Evolutionary conservation across 192 early-diverging fungal genomes (phyloP).

Genomic region (Podila epigama): DNA sequence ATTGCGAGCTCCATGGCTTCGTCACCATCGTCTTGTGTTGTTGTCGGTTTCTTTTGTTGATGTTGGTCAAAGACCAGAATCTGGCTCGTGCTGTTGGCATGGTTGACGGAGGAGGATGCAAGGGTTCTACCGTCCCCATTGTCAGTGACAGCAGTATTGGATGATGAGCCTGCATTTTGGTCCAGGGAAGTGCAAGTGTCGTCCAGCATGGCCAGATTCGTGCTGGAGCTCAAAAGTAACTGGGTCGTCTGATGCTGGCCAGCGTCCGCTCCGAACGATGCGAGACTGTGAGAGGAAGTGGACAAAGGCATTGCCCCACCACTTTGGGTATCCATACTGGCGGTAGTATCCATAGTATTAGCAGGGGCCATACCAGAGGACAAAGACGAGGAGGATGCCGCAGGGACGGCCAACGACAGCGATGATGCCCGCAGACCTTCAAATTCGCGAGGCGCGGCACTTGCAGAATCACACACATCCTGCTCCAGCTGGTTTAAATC

Average conservation of each 20-base stretch:
- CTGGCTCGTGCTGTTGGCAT: conserved; percentile 33
- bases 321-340: too few relatives aligned
- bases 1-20: background rate
- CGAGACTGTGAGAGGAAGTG: conserved; percentile 10
- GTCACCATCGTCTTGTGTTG: background rate
- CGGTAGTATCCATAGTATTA: too few relatives aligned
- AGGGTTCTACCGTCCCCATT: background rate
- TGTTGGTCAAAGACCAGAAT: conserved; percentile 31
- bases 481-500: conserved; percentile 38
- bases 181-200: conserved; percentile 7
- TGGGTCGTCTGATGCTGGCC: conserved; percentile 1
- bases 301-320: conserved; percentile 14
- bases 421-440: too few relatives aligned
- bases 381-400: too few relatives aligned
- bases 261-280: conserved; percentile 7
- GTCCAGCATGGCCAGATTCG: conserved; percentile 35
- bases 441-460: background rate
- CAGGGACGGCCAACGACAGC: too few relatives aligned
- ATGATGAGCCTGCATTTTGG: background rate
- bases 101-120: background rate
- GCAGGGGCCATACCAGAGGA: too few relatives aligned
- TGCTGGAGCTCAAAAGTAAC: conserved; percentile 30
- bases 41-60: background rate
- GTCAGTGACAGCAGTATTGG: background rate
- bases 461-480: conserved; percentile 26